phyloP scores from a whole-genome alignment of 2,329 filamentous ascomycete species.

The Xylaria multiplex region DNA sequence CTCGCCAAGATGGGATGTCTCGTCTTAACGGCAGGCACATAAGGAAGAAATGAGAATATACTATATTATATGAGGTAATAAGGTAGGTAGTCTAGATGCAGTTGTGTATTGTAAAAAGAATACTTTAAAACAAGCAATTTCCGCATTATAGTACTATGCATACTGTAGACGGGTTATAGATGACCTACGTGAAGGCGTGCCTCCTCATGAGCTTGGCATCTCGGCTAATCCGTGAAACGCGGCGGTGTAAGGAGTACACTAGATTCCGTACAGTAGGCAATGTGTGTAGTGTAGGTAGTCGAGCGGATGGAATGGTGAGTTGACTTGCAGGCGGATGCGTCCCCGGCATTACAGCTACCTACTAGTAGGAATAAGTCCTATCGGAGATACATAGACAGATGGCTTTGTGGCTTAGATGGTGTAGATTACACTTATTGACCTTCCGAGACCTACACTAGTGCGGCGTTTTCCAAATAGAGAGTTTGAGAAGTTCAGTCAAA shows the following conservation, averaged over 20 bases:
- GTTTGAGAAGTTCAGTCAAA: neutral
- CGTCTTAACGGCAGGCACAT: neutral
- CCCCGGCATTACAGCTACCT: slow-evolving; percentile 15
- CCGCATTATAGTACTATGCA: slow-evolving; percentile 15
- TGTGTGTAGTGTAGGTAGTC: no score
- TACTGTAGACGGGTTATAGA: neutral
- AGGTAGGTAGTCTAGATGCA: neutral
- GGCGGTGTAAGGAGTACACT: slow-evolving; percentile 17
- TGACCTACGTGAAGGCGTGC: slow-evolving; percentile 11
- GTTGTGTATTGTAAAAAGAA: neutral
- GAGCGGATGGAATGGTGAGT: neutral
- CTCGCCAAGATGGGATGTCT: slow-evolving; percentile 12
- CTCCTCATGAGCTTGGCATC: slow-evolving; percentile 12
- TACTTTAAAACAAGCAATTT: slow-evolving; percentile 4
- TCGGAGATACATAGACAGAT: neutral
- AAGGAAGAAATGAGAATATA: neutral
- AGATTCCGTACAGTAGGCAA: no score
- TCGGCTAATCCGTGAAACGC: neutral
- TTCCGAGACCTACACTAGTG: neutral
- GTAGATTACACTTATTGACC: neutral
- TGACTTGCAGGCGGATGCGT: slow-evolving; percentile 8
- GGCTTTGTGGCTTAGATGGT: neutral
- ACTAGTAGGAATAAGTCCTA: slow-evolving; percentile 16
- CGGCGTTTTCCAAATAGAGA: neutral
- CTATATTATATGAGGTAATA: neutral